These are phyloP conservation scores for Pleurotus djamor DNA, from an alignment of 768 basidiomycete species.

Conservation along the genomic window DNA sequence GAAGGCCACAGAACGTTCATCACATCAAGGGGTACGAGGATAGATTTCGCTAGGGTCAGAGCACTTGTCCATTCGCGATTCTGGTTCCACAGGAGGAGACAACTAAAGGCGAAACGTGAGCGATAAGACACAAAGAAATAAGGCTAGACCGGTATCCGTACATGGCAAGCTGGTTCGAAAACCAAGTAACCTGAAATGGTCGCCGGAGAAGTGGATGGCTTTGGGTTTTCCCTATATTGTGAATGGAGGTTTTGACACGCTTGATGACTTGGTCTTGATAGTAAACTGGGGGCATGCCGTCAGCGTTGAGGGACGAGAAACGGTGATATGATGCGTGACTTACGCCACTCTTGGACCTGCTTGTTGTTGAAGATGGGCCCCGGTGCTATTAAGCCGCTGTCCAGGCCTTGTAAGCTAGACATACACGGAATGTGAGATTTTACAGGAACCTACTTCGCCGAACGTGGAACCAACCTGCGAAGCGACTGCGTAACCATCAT, in stretches of 20 bases:
- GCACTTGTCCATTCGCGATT: slow-evolving; percentile 58
- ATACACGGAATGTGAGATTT: slow-evolving; percentile 11
- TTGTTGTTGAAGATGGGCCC: slow-evolving; percentile 63
- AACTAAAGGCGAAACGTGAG: slow-evolving; percentile 32
- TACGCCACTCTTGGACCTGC: slow-evolving; percentile 80
- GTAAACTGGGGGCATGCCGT: slow-evolving; percentile 40
- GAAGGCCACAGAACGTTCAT: slow-evolving; percentile 72
- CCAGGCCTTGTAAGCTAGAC: slow-evolving; percentile 46
- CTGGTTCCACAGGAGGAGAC: slow-evolving; percentile 63
- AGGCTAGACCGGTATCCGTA: slow-evolving; percentile 24
- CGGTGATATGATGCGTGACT: slow-evolving; percentile 24
- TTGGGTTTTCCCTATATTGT: slow-evolving; percentile 45
- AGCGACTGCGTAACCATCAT: slow-evolving; percentile 63
- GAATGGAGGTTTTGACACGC: slow-evolving; percentile 53
- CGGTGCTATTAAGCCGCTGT: slow-evolving; percentile 30
- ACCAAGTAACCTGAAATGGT: slow-evolving; percentile 73
- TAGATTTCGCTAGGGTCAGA: slow-evolving; percentile 62
- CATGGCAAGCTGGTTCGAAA: slow-evolving; percentile 64
- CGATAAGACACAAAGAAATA: not conserved
- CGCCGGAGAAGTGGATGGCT: slow-evolving; percentile 61
- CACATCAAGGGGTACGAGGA: slow-evolving; percentile 62
- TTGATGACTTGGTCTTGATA: slow-evolving; percentile 69
- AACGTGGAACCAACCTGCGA: slow-evolving; percentile 50
- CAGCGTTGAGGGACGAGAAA: not conserved
- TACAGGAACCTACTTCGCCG: slow-evolving; percentile 12